Evolutionary conservation across 371 early-diverging fungal species (phyloP).

Genomic region (Lichtheimia ornata): DNA sequence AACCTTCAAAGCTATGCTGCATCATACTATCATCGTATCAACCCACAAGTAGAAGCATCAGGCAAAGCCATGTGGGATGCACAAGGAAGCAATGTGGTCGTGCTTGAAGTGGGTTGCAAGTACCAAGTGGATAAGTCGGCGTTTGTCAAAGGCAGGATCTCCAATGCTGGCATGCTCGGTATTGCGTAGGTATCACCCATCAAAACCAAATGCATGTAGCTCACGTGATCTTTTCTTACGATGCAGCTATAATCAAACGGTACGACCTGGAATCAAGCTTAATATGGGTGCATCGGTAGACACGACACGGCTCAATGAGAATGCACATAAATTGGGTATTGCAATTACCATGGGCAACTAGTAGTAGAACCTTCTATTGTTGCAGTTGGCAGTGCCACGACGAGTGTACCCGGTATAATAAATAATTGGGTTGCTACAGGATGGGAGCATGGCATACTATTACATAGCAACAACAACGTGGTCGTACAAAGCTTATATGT

Average conservation of each 20-base stretch:
- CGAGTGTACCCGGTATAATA: too few relatives aligned
- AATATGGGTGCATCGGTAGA: constrained; percentile 91
- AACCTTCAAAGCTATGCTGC: constrained; percentile 76
- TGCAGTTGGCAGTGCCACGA: too few relatives aligned
- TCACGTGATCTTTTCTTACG: too few relatives aligned
- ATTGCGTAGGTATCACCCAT: constrained; percentile 43
- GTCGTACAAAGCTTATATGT: too few relatives aligned
- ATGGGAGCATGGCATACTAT: too few relatives aligned
- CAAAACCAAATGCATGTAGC: too few relatives aligned
- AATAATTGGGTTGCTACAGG: too few relatives aligned
- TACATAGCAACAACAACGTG: too few relatives aligned
- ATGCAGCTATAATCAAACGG: constrained; percentile 76
- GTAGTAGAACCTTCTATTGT: constrained; percentile 20
- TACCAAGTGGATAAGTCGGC: constrained; percentile 84
- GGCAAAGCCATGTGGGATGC: constrained; percentile 91
- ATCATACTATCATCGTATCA: constrained; percentile 95
- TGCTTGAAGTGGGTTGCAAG: constrained; percentile 95
- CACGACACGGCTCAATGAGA: constrained; percentile 86
- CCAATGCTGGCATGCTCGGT: constrained; percentile 91
- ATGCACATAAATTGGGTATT: constrained; percentile 94
- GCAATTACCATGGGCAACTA: constrained; percentile 86
- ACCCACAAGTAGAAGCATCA: constrained; percentile 87
- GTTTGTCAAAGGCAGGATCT: constrained; percentile 95
- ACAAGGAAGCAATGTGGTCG: constrained; percentile 70
- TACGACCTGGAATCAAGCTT: constrained; percentile 94